Evolutionary conservation across 495 filamentous ascomycete species (phyloP), one percentile per base, ranked within the genome.

Genomic region (Talaromyces adpressus): DNA sequence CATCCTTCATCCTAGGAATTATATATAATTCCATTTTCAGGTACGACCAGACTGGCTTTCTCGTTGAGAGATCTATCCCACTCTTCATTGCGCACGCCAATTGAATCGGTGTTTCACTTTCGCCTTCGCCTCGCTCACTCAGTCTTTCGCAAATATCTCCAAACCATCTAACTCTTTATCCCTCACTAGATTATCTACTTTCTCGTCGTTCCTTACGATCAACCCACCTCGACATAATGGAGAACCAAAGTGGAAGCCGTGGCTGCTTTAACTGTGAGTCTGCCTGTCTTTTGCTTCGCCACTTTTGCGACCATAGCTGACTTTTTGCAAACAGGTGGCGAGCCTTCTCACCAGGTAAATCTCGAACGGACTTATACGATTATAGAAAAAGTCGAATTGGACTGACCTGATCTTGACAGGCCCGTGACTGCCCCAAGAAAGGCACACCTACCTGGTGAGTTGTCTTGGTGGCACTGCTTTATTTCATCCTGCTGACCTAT

Each of bases 401-500:
- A 67, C 30, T 57, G 64, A 69, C 63, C 39, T 69, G 57, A 32
- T 47, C 16, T 49, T 45, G n/a, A 61, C 71, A 91, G 89, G 91
- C 92, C 68, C 91, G 92, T 70, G 93, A 97, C 69, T 98, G 93
- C 84, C 93, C 93, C 67, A 92, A 89, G 83, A 91, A 92, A 79
- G 92, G 91, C 64, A 91, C 88, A 62, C 90, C 92, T 53, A 95
- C 93, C 72, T 98, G 93, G 87, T 91, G 80, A 76, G 22, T 57
- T 47, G 30, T 18, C 30, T 58, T 20, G 32, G 12, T 59, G 5
- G 16, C 30, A 52, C 61, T 25, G 47, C 80, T 73, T 62, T 62
- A 45, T 65, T 61, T 36, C 16, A 62, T 27, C 56, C 61, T 57
- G 56, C 73, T 70, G 70, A 73, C 60, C 54, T 62, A 14, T 59